Base-by-base conservation (phyloP, 345 rosid species). In the Eutrema yunnanense region DNA sequence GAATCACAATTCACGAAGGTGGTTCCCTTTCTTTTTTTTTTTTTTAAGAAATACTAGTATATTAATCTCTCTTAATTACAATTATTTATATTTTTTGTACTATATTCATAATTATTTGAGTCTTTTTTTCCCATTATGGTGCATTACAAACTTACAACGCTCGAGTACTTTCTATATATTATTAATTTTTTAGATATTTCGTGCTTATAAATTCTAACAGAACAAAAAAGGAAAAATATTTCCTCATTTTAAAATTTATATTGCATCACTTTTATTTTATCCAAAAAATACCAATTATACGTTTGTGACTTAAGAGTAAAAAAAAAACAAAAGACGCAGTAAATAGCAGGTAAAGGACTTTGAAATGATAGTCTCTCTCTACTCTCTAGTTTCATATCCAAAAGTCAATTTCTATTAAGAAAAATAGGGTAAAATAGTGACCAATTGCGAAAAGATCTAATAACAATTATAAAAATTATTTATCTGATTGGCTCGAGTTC, bases 1-100 rank as follows among this genome's bases (percentile, higher is more conserved):
- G 76, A 77, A 65, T 77, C 80, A 77, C 80, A 64, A 49, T 65
- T 71, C 56, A 71, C 76, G 52, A 65, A 65, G 76, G 72, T 71
- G 80, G 26, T 71, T 62, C 38, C 48, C 19, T 53, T 71, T 55
- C 38, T 30, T 61, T 65, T 55, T 47, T 55, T 47, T 30, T 61
- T 65, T 55, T 47, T 46, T 40, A 16, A 30, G 1, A 57, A 14
- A 38, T 11, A n/a, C n/a, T n/a, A 6, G 16, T 16, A 16, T 36
- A 36, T 65, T 14, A 64, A 52, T 32, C 61, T 50, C 67, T 26
- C 48, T 51, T 51, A 42, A 50, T 67, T n/a, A 32, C 50, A 37
- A n/a, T 60, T 67, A 59, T 51, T 58, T 36, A 34, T 49, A 29
- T 48, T 73, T 22, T 22, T 75, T 37, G 71, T 69, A 62, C 47